Evolutionary conservation across 2,329 filamentous ascomycete genomes (phyloP), one percentile per base, ranked within the genome.

Genomic region (Clathrospora elynae): DNA sequence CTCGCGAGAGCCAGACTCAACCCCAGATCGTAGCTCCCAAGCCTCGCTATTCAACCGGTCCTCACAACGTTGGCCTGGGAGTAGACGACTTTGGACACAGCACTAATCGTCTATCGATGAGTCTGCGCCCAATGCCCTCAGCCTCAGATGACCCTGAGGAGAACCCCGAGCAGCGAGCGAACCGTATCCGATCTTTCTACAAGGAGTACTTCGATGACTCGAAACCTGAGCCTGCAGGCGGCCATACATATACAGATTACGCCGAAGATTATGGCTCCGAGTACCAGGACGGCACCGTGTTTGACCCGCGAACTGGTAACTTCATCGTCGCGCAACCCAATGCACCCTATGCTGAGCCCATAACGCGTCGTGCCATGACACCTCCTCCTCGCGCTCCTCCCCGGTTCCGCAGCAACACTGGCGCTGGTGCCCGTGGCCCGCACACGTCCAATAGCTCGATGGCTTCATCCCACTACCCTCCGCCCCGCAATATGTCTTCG

Each of bases 171-270:
- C 85, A 92, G 63, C 84, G 93, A 61, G 93, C 93, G 53, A 97
- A 96, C 76, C 85, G 93, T 45, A 99, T 99, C 57, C 83, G 93
- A 68, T 99, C 93, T 3, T 99, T 99, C 76, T 99, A 99, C 77
- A 96, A 96, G 75, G 93, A 99, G 68, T 99, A 99, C 75, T 99
- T 99, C 60, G 93, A 97, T 55, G 92, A 96, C 28, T 83, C 78
- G 46, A 88, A 84, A 66, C 70, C 73, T 2, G 73, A 72, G 28
- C 66, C 63, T 23, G 61, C 55, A 11, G 59, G 62, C 16, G 57
- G 53, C 23, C 57, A 64, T 36, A 51, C 56, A 16, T 66, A 74
- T 48, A 73, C 73, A 23, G 73, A 75, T 26, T 88, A 91, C 69
- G 85, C 88, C 50, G 87, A 91, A 60, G 87, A 92, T 59, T 88